A percentile compares a stretch with the other conserved stretches of the same genome.
These are phyloP conservation scores for Clonostachys rosea DNA, from an alignment of 2,329 filamentous ascomycete species.

Conservation along the genomic window DNA sequence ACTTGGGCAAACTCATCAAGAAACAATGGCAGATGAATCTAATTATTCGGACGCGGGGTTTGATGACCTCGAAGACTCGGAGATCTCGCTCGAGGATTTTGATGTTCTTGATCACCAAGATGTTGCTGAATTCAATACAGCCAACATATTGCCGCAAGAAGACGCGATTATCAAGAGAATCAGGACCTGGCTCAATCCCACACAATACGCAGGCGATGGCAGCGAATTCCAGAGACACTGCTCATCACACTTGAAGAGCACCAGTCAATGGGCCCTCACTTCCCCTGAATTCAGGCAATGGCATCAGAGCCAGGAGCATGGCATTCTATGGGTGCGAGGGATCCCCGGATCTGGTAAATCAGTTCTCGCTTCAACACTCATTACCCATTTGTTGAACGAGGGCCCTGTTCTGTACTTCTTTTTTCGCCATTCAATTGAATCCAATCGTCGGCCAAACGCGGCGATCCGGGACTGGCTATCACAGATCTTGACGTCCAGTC, in stretches of 20 bases:
- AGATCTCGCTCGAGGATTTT: too few relatives aligned
- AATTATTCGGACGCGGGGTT: too few relatives aligned
- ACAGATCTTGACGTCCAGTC: constrained; percentile 21
- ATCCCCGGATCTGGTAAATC: constrained; percentile 32
- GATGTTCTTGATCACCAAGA: neutral
- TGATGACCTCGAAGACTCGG: too few relatives aligned
- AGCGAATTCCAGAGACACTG: constrained; percentile 16
- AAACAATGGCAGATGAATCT: too few relatives aligned
- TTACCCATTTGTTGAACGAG: constrained; percentile 7
- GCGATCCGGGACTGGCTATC: constrained; percentile 26
- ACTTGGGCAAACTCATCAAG: too few relatives aligned
- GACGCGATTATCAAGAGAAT: constrained; percentile 11
- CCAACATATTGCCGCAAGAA: constrained; percentile 20
- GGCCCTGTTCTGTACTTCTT: constrained; percentile 28
- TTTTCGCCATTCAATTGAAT: constrained; percentile 29
- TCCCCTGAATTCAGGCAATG: constrained; percentile 6
- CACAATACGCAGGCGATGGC: constrained; percentile 10
- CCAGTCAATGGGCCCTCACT: constrained; percentile 6
- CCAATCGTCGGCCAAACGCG: constrained; percentile 20
- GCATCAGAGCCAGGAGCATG: constrained; percentile 3
- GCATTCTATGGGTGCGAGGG: constrained; percentile 19
- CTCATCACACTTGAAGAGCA: constrained; percentile 6
- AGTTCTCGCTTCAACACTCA: constrained; percentile 18
- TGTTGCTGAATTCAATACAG: constrained; percentile 20
- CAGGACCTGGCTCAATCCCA: constrained; percentile 16